Conservation (phyloP, 2,329 filamentous ascomycete genomes). For the Fusarium chlamydosporum region DNA sequence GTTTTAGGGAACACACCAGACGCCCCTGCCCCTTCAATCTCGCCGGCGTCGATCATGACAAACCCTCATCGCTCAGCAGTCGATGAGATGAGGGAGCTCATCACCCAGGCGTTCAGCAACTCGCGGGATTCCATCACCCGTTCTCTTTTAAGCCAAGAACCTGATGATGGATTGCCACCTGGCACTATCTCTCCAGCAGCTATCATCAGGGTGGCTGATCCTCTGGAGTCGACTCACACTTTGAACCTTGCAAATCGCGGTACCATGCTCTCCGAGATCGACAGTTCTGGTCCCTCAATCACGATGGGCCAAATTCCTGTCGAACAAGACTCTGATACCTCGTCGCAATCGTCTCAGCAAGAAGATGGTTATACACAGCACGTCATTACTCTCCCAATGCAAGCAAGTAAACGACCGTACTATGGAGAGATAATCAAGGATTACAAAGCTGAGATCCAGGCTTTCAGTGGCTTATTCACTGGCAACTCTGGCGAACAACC, state of each 20-base stretch:
- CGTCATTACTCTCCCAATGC: conserved; percentile 70
- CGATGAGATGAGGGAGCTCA: conserved; percentile 41
- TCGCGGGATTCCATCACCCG: conserved; percentile 36
- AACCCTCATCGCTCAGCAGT: conserved; percentile 42
- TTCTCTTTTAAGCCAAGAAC: conserved; percentile 42
- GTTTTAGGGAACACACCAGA: conserved; percentile 42
- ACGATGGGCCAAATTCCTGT: conserved; percentile 48
- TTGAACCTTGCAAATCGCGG: conserved; percentile 43
- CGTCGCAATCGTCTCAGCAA: conserved; percentile 34
- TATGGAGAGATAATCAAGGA: conserved; percentile 66
- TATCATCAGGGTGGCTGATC: conserved; percentile 53
- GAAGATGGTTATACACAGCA: conserved; percentile 56
- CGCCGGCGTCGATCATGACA: conserved; percentile 49
- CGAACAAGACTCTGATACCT: conserved; percentile 46
- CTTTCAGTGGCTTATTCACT: conserved; percentile 62
- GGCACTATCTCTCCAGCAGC: conserved; percentile 58
- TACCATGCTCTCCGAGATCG: conserved; percentile 34
- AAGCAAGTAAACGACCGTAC: conserved; percentile 64
- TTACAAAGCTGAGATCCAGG: conserved; percentile 60
- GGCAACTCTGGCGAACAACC: conserved; percentile 58
- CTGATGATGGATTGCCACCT: conserved; percentile 43
- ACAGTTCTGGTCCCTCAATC: conserved; percentile 47
- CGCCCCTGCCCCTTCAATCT: conserved; percentile 46
- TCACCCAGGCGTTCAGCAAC: conserved; percentile 40
- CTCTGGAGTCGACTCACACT: conserved; percentile 41